Percentiles rank a stretch among this genome's conserved stretches.
Conservation (phyloP, 345 rosid genomes). For the Eucalyptus shirleyi region DNA sequence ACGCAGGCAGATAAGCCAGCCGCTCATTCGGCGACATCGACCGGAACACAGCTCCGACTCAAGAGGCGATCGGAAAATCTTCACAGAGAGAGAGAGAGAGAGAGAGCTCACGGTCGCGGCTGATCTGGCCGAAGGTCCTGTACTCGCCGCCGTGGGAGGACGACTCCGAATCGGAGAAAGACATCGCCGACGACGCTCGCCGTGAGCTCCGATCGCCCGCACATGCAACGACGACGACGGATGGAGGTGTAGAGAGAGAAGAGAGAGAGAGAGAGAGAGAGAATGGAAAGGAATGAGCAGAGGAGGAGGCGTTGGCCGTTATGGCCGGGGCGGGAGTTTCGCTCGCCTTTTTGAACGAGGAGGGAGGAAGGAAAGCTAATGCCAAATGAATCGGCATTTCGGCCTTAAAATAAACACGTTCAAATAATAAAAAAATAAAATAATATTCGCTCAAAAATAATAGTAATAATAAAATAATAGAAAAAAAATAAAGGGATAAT, state of each 20-base stretch:
- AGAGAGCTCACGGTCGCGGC: conserved; percentile 57
- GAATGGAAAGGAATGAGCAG: not conserved
- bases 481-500: not conserved
- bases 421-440: not conserved
- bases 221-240: not conserved
- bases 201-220: not conserved
- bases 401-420: not conserved
- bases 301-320: not conserved
- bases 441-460: too few relatives aligned
- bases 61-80: not conserved
- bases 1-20: not conserved
- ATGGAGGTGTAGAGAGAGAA: not conserved
- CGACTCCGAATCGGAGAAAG: conserved; percentile 55
- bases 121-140: conserved; percentile 65
- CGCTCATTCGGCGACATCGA: not conserved
- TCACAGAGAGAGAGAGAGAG: not conserved
- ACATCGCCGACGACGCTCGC: conserved; percentile 14
- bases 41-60: not conserved
- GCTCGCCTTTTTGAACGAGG: not conserved
- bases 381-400: not conserved
- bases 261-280: not conserved
- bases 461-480: not conserved
- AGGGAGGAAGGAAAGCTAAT: not conserved
- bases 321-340: not conserved
- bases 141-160: conserved; percentile 38